Evolutionary conservation across 805 yeast species (phyloP).

Genomic region (Saturnispora kantuleensis): DNA sequence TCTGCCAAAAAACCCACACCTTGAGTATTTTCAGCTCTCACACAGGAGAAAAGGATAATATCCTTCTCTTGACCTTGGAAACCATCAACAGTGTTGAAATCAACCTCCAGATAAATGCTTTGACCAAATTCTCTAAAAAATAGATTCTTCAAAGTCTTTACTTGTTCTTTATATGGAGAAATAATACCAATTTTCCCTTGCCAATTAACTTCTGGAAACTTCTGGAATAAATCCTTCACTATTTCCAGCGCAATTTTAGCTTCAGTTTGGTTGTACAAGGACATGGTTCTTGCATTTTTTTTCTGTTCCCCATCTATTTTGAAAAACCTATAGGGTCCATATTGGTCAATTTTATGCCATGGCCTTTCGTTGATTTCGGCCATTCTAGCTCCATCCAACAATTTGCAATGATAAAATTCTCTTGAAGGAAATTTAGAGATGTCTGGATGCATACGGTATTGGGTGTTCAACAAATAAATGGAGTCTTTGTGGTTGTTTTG

Average conservation of each 20-base stretch:
- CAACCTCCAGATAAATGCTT: slow-evolving; percentile 53
- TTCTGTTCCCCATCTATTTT: slow-evolving; percentile 59
- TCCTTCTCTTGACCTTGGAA: slow-evolving; percentile 98
- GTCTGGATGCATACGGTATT: slow-evolving; percentile 95
- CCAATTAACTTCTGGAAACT: slow-evolving; percentile 44
- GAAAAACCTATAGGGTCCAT: slow-evolving; percentile 74
- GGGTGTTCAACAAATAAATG: slow-evolving; percentile 73
- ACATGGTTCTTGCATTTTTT: slow-evolving; percentile 53
- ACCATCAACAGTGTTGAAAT: slow-evolving; percentile 94
- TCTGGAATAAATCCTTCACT: slow-evolving; percentile 39
- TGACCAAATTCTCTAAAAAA: slow-evolving; percentile 57
- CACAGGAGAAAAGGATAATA: slow-evolving; percentile 88
- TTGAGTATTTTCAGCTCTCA: slow-evolving; percentile 63
- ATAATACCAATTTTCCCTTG: slow-evolving; percentile 77
- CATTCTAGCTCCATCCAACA: slow-evolving; percentile 77
- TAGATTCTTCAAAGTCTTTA: slow-evolving; percentile 42
- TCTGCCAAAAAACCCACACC: slow-evolving; percentile 87
- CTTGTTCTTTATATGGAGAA: slow-evolving; percentile 92
- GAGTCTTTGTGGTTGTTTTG: slow-evolving; percentile 52
- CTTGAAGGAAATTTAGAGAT: slow-evolving; percentile 80
- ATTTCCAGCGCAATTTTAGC: slow-evolving; percentile 66
- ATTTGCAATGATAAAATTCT: slow-evolving; percentile 65
- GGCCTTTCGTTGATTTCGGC: slow-evolving; percentile 44
- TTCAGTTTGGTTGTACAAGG: slow-evolving; percentile 63
- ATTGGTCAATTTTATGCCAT: slow-evolving; percentile 58